phyloP scores from a whole-genome alignment of 352 stramenopile genomes.

The Elongisporangium senticosum region DNA sequence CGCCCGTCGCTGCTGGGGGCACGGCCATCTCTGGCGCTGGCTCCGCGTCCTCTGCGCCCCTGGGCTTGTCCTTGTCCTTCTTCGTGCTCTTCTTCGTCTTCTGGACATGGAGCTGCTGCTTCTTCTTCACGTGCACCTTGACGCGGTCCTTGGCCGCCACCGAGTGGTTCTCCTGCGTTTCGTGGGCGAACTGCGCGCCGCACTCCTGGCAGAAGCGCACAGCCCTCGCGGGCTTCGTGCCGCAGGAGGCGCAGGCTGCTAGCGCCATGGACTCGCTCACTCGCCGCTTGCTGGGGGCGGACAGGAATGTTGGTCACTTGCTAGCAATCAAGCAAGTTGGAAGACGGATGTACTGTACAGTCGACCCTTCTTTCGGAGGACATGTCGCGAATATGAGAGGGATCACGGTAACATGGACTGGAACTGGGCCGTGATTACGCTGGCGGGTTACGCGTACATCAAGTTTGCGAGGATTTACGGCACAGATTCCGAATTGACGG shows the following conservation, averaged over 20 bases:
- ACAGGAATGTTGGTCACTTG: neutral
- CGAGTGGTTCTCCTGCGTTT: slow-evolving; percentile 3
- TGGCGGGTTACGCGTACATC: neutral
- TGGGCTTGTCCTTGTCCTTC: slow-evolving; percentile 11
- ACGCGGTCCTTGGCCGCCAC: slow-evolving; percentile 15
- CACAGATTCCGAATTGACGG: too few relatives aligned
- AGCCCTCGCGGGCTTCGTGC: slow-evolving; percentile 14
- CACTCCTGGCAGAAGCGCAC: slow-evolving; percentile 56
- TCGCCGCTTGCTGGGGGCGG: neutral
- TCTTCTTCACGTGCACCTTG: slow-evolving; percentile 7
- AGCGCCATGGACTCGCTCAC: slow-evolving; percentile 10
- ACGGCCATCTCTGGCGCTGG: slow-evolving; percentile 27
- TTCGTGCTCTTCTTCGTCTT: slow-evolving; percentile 17
- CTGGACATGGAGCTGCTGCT: slow-evolving; percentile 4
- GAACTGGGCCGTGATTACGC: neutral
- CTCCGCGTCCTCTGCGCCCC: slow-evolving; percentile 1
- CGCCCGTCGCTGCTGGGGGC: slow-evolving; percentile 49
- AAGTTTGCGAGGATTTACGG: too few relatives aligned
- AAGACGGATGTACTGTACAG: neutral
- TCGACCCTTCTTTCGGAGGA: neutral
- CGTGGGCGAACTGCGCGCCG: slow-evolving; percentile 19
- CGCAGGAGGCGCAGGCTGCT: slow-evolving; percentile 38
- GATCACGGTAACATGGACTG: neutral
- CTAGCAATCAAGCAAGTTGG: neutral
- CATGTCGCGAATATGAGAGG: neutral